Percentiles rank a stretch among this genome's conserved stretches.
These are phyloP conservation scores for Triangularia verruculosa DNA, from an alignment of 2,329 filamentous ascomycete species.

Conservation along the genomic window DNA sequence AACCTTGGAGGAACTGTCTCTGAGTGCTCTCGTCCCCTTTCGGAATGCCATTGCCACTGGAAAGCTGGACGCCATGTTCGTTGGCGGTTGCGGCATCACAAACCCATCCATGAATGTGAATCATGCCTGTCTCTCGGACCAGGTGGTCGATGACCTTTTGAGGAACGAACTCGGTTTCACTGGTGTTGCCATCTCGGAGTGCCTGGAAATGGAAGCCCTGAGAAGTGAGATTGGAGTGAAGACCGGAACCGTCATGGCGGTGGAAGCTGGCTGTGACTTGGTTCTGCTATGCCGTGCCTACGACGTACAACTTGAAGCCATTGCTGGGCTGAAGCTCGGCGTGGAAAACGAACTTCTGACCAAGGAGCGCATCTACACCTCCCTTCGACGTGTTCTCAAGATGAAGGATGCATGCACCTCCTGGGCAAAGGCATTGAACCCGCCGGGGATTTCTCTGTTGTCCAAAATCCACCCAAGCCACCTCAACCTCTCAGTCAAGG, in stretches of 20 bases:
- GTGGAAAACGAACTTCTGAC: conserved; percentile 89
- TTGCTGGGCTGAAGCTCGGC: conserved; percentile 83
- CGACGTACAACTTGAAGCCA: conserved; percentile 84
- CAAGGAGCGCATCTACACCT: conserved; percentile 74
- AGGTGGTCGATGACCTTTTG: conserved; percentile 86
- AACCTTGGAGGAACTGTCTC: conserved; percentile 83
- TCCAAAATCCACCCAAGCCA: conserved; percentile 81
- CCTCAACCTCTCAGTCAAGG: conserved; percentile 73
- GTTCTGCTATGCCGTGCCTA: conserved; percentile 86
- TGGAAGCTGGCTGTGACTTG: conserved; percentile 92
- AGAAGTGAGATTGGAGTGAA: conserved; percentile 96
- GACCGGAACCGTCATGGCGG: conserved; percentile 94
- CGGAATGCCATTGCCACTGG: conserved; percentile 84
- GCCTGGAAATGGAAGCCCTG: conserved; percentile 92
- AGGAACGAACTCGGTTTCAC: conserved; percentile 86
- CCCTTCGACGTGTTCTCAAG: conserved; percentile 71
- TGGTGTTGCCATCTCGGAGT: conserved; percentile 92
- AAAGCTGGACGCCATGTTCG: conserved; percentile 85
- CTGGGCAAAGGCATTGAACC: conserved; percentile 89
- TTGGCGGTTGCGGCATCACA: conserved; percentile 89
- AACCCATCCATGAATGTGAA: conserved; percentile 91
- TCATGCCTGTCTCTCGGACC: conserved; percentile 89
- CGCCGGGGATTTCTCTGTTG: conserved; percentile 72
- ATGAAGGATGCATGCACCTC: conserved; percentile 84
- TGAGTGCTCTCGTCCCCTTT: conserved; percentile 90